phyloP scores from a whole-genome alignment of 2,329 filamentous ascomycete genomes.

The Sclerotinia glacialis region DNA sequence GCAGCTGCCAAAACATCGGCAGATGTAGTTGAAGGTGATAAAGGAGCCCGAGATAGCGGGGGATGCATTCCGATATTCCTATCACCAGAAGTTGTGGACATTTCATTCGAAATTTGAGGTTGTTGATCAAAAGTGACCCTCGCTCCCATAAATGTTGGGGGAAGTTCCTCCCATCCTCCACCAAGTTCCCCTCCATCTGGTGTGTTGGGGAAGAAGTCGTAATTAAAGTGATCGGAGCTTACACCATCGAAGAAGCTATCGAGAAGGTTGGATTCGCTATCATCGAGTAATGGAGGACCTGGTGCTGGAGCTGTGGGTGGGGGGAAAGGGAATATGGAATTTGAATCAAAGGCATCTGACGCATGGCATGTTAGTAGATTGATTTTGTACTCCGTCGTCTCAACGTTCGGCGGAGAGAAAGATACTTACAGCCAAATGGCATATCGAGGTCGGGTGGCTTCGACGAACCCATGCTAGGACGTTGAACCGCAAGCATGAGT shows the following conservation, averaged over 20 bases:
- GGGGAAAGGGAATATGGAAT: conserved; percentile 46
- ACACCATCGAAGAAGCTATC: conserved; percentile 57
- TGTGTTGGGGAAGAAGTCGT: conserved; percentile 44
- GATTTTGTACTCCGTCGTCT: background rate
- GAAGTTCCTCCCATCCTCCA: conserved; percentile 56
- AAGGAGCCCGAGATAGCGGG: conserved; percentile 13
- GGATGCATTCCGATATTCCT: conserved; percentile 27
- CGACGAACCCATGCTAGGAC: conserved; percentile 58
- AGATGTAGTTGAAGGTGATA: conserved; percentile 38
- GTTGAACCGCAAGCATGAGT: conserved; percentile 56
- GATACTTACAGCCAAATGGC: conserved; percentile 65
- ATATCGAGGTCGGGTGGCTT: conserved; percentile 54
- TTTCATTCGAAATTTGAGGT: conserved; percentile 28
- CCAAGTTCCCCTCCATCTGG: conserved; percentile 51
- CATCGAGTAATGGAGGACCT: conserved; percentile 63
- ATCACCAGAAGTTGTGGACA: conserved; percentile 28
- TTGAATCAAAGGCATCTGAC: conserved; percentile 47
- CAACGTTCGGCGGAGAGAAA: background rate
- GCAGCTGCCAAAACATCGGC: conserved; percentile 61
- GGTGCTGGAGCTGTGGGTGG: conserved; percentile 61
- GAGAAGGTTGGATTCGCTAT: conserved; percentile 58
- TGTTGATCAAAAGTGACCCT: conserved; percentile 59
- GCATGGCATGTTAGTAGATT: conserved; percentile 8
- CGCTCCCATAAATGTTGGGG: conserved; percentile 64
- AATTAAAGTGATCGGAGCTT: conserved; percentile 50